phyloP scores from a whole-genome alignment of 2,329 filamentous ascomycete species.

The Colletotrichum aenigma region DNA sequence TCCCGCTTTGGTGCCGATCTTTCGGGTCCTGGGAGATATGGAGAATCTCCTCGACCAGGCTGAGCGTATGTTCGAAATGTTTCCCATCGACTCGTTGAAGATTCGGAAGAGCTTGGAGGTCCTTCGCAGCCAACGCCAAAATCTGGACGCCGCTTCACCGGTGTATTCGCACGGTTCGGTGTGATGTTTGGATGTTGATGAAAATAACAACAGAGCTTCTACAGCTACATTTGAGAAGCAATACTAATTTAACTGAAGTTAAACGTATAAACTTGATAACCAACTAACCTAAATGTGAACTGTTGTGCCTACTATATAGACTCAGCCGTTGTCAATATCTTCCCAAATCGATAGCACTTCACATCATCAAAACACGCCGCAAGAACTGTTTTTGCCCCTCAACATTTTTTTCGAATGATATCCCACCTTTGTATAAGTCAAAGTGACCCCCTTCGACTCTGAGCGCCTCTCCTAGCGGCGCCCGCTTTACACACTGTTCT shows the following conservation, averaged over 20 bases:
- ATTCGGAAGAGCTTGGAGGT: not conserved
- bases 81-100: not conserved
- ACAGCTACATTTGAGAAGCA: not conserved
- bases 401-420: slow-evolving; percentile 3
- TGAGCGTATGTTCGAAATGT: not conserved
- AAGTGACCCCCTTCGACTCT: slow-evolving; percentile 3
- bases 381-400: not conserved
- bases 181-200: not conserved
- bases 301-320: not conserved
- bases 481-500: slow-evolving; percentile 2
- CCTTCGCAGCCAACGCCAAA: not conserved
- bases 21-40: not conserved
- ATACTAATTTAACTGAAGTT: not conserved
- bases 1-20: not conserved
- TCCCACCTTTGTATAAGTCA: not conserved
- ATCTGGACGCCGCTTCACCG: not conserved
- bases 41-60: not conserved
- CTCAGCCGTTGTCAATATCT: not conserved
- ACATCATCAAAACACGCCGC: not conserved
- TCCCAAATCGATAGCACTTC: not conserved
- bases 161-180: not conserved
- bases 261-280: not conserved
- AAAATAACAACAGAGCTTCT: not conserved
- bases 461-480: not conserved
- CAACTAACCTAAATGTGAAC: not conserved